Percentiles rank a stretch among this genome's conserved stretches.
Evolutionary conservation across 2,329 filamentous ascomycete species (phyloP).

Genomic region (Plectosphaerella cucumerina): DNA sequence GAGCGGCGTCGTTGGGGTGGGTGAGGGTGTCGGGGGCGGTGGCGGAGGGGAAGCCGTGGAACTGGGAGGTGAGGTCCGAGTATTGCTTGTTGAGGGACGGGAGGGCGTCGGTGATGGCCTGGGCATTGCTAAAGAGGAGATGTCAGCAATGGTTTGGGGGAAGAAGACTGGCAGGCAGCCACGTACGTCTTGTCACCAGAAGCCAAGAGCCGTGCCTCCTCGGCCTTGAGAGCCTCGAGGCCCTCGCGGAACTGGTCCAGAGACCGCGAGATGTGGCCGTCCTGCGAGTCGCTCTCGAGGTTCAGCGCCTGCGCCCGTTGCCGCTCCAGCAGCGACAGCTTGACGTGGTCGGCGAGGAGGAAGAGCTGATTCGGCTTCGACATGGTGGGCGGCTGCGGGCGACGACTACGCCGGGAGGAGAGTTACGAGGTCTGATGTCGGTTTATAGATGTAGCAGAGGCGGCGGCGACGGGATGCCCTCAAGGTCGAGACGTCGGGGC

Average conservation of each 20-base stretch:
- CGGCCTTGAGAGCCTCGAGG: conserved; percentile 63
- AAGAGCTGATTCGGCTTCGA: conserved; percentile 72
- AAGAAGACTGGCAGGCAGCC: not conserved
- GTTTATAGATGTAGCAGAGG: too few species aligned
- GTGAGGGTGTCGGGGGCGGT: conserved; percentile 47
- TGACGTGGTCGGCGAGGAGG: conserved; percentile 93
- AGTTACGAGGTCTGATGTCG: too few species aligned
- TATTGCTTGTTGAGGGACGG: conserved; percentile 69
- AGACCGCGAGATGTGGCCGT: conserved; percentile 84
- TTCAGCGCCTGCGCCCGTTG: conserved; percentile 80
- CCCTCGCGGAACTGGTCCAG: conserved; percentile 83
- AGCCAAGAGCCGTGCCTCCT: conserved; percentile 60
- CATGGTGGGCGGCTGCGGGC: conserved; percentile 27
- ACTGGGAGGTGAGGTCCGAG: conserved; percentile 73
- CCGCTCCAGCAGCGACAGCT: conserved; percentile 88
- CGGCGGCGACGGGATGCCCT: too few species aligned
- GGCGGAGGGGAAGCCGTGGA: conserved; percentile 60
- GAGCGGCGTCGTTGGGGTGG: conserved; percentile 60
- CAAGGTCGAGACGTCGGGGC: too few species aligned
- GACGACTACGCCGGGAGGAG: too few species aligned
- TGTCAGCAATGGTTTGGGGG: not conserved
- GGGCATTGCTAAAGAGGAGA: conserved; percentile 32
- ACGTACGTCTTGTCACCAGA: conserved; percentile 59
- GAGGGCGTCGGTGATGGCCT: conserved; percentile 58
- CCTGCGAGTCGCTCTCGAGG: conserved; percentile 74